Percentiles rank a stretch among this genome's conserved stretches.
Evolutionary conservation across 2,329 filamentous ascomycete species (phyloP).

Genomic region (Scedosporium aurantiacum): DNA sequence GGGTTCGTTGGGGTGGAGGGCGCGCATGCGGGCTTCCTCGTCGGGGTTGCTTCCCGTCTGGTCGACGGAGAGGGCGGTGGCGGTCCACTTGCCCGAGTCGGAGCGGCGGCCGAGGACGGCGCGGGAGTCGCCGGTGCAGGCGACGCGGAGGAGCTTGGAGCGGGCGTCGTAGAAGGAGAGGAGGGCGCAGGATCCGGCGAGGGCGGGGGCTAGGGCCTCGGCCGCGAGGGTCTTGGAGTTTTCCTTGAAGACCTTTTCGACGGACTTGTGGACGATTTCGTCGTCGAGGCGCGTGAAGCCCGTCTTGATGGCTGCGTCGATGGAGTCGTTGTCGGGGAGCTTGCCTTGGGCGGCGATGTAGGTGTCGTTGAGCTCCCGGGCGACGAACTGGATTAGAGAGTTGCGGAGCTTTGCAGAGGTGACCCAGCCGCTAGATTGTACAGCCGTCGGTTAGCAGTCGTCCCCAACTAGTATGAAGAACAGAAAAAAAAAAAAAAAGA

Average conservation of each 20-base stretch:
- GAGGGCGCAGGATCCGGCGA: constrained; percentile 94
- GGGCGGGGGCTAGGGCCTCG: constrained; percentile 79
- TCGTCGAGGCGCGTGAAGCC: constrained; percentile 83
- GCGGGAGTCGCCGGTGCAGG: constrained; percentile 91
- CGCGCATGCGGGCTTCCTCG: constrained; percentile 72
- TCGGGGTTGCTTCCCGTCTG: constrained; percentile 85
- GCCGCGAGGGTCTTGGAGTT: constrained; percentile 86
- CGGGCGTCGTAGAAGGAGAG: constrained; percentile 91
- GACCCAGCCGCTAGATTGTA: constrained; percentile 68
- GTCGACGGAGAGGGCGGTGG: constrained; percentile 79
- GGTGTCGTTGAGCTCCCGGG: constrained; percentile 81
- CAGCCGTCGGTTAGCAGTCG: constrained; percentile 4
- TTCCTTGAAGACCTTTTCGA: constrained; percentile 79
- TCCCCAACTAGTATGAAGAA: neutral
- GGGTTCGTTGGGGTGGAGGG: constrained; percentile 80
- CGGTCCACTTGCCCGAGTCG: constrained; percentile 78
- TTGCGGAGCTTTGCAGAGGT: constrained; percentile 94
- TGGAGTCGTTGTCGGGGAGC: constrained; percentile 65
- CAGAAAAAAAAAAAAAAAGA: neutral
- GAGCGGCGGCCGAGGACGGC: constrained; percentile 79
- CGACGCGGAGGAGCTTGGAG: constrained; percentile 80
- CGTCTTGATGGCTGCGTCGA: constrained; percentile 84
- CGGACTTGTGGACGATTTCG: constrained; percentile 89
- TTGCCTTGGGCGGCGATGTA: constrained; percentile 61
- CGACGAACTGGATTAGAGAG: constrained; percentile 83